These are phyloP conservation scores for Alliaria petiolata DNA, from an alignment of 345 rosid genomes.

Conservation along the genomic window DNA sequence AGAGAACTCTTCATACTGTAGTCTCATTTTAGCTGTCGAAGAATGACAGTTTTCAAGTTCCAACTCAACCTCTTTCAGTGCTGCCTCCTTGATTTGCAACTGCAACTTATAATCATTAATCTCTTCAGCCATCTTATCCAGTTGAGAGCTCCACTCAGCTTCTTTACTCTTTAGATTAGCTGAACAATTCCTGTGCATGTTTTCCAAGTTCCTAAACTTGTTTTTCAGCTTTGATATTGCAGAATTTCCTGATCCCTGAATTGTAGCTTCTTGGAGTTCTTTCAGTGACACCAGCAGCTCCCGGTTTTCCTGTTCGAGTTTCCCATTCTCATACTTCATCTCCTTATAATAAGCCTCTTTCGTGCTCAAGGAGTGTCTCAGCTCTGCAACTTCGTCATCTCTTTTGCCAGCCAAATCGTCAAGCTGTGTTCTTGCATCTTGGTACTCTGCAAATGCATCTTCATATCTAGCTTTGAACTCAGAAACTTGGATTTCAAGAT, in stretches of 20 bases:
- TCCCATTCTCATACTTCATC: slow-evolving; percentile 53
- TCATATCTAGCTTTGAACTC: slow-evolving; percentile 55
- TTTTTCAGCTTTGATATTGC: slow-evolving; percentile 56
- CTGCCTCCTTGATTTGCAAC: slow-evolving; percentile 43
- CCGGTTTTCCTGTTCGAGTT: slow-evolving; percentile 58
- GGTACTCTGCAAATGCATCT: slow-evolving; percentile 45
- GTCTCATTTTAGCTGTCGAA: slow-evolving; percentile 40
- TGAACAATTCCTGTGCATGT: slow-evolving; percentile 55
- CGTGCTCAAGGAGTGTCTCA: slow-evolving; percentile 57
- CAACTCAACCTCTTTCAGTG: slow-evolving; percentile 38
- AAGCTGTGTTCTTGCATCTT: slow-evolving; percentile 58
- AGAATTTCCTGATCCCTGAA: slow-evolving; percentile 52
- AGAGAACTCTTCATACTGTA: slow-evolving; percentile 66
- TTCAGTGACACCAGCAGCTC: slow-evolving; percentile 57
- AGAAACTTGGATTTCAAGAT: slow-evolving; percentile 61
- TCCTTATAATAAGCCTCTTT: slow-evolving; percentile 62
- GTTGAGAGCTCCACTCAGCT: slow-evolving; percentile 60
- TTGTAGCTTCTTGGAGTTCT: slow-evolving; percentile 69
- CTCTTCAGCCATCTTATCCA: slow-evolving; percentile 48
- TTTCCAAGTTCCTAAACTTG: slow-evolving; percentile 66
- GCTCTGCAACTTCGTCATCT: slow-evolving; percentile 66
- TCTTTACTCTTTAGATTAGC: slow-evolving; percentile 62
- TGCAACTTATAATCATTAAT: slow-evolving; percentile 39
- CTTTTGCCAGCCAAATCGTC: slow-evolving; percentile 51
- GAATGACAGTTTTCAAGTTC: slow-evolving; percentile 53